phyloP scores from a whole-genome alignment of 1,284 basidiomycete genomes.

The Cutaneotrichosporon spelunceum region DNA sequence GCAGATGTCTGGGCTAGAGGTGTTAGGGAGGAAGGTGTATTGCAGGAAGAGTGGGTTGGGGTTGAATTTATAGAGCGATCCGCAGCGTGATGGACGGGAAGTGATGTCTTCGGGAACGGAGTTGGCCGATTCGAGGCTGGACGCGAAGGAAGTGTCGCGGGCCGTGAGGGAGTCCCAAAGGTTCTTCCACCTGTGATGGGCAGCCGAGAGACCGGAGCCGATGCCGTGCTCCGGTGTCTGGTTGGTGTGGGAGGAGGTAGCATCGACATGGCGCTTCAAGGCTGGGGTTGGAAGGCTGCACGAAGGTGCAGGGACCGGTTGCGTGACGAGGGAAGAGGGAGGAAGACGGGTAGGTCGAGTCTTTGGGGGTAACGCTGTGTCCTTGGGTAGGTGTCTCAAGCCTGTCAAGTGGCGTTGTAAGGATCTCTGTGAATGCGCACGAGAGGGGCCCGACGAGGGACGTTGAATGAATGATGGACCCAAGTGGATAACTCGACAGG shows the following conservation, averaged over 20 bases:
- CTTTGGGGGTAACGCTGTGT: not conserved
- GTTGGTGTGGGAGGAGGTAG: not conserved
- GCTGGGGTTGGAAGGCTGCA: not conserved
- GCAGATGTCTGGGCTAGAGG: not conserved
- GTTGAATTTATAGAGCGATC: conserved; percentile 1
- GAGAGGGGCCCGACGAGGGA: not conserved
- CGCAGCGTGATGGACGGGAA: not conserved
- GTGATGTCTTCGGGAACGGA: not conserved
- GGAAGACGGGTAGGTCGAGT: not conserved
- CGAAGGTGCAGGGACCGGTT: not conserved
- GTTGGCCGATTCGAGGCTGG: not conserved
- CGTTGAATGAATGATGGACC: not conserved
- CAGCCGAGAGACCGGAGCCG: not conserved
- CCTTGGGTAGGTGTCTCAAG: not conserved
- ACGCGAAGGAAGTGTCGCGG: not conserved
- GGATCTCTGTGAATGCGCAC: not conserved
- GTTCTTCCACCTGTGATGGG: not conserved
- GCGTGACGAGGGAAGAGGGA: not conserved
- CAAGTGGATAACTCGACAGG: no score
- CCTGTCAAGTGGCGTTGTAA: not conserved
- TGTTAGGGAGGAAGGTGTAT: not conserved
- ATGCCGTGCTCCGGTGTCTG: not conserved
- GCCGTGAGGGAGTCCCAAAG: not conserved
- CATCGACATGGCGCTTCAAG: conserved; percentile 7
- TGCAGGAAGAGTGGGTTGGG: not conserved